These are phyloP conservation scores for Ophiostoma ulmi DNA, from an alignment of 2,329 filamentous ascomycete genomes.

Conservation along the genomic window DNA sequence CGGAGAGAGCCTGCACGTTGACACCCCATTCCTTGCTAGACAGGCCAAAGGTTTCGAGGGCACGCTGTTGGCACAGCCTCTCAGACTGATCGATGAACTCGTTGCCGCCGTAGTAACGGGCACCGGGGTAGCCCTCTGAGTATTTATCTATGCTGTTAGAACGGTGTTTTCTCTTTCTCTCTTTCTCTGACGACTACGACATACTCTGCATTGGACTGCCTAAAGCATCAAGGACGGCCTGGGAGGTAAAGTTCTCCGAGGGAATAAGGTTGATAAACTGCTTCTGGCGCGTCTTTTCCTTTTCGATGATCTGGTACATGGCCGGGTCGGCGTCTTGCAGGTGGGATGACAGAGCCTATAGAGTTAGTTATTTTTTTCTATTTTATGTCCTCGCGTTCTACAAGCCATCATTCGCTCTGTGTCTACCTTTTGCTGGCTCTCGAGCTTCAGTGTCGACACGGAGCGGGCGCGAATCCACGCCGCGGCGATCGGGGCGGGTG, in stretches of 20 bases:
- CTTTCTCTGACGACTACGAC: conserved; percentile 30
- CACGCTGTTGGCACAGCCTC: conserved; percentile 81
- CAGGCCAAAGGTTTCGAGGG: conserved; percentile 79
- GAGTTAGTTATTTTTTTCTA: conserved; percentile 21
- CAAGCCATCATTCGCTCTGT: neutral
- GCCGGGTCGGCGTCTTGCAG: conserved; percentile 80
- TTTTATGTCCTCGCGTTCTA: neutral
- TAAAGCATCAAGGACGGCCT: conserved; percentile 84
- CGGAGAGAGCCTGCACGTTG: conserved; percentile 88
- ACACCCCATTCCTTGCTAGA: conserved; percentile 89
- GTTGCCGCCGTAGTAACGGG: conserved; percentile 94
- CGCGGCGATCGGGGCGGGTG: conserved; percentile 24
- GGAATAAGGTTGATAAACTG: conserved; percentile 98
- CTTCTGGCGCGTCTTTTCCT: conserved; percentile 95
- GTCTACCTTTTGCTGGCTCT: conserved; percentile 56
- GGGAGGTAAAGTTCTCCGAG: conserved; percentile 92
- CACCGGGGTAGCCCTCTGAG: conserved; percentile 95
- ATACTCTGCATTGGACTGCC: conserved; percentile 93
- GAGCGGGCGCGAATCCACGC: conserved; percentile 34
- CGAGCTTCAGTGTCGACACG: conserved; percentile 46
- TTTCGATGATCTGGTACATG: conserved; percentile 85
- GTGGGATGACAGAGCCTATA: conserved; percentile 69
- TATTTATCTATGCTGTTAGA: conserved; percentile 68
- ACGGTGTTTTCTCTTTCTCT: neutral
- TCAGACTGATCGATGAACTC: conserved; percentile 92